These are phyloP conservation scores for Cladosporium colombiae DNA, from an alignment of 2,329 filamentous ascomycete species.

Conservation along the genomic window DNA sequence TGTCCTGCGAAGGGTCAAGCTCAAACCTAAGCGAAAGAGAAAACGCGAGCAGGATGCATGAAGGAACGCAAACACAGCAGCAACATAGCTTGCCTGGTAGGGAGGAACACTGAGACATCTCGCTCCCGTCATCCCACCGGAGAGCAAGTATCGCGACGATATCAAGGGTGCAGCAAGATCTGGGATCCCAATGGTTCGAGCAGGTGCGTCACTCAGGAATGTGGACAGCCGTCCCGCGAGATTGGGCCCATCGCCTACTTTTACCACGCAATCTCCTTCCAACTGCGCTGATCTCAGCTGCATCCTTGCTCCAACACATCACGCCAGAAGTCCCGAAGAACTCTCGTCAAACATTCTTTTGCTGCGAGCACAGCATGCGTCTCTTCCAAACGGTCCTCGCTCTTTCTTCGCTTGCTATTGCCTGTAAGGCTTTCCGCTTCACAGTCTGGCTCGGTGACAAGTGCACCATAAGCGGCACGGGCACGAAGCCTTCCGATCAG, in stretches of 20 bases:
- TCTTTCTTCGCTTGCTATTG: neutral
- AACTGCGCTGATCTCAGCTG: neutral
- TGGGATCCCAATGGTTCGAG: neutral
- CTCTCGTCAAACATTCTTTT: neutral
- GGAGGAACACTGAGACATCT: neutral
- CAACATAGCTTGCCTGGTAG: neutral
- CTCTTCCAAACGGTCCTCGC: neutral
- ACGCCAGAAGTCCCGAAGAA: conserved; percentile 8
- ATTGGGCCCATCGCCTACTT: conserved; percentile 17
- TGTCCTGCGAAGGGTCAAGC: neutral
- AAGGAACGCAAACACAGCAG: neutral
- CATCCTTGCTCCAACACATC: neutral
- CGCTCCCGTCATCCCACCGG: neutral
- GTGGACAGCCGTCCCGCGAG: conserved; percentile 1
- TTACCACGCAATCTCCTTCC: neutral
- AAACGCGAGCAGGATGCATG: neutral
- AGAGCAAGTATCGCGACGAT: neutral
- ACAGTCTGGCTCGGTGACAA: conserved; percentile 17
- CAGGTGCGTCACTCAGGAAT: conserved; percentile 8
- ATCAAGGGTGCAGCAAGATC: neutral
- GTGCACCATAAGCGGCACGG: conserved; percentile 14
- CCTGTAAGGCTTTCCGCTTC: conserved; percentile 9
- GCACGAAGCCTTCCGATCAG: neutral
- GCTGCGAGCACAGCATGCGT: neutral
- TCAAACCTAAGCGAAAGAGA: neutral